Base-by-base conservation (phyloP, 164 flowering plant genomes). In the Vitis cinerea region DNA sequence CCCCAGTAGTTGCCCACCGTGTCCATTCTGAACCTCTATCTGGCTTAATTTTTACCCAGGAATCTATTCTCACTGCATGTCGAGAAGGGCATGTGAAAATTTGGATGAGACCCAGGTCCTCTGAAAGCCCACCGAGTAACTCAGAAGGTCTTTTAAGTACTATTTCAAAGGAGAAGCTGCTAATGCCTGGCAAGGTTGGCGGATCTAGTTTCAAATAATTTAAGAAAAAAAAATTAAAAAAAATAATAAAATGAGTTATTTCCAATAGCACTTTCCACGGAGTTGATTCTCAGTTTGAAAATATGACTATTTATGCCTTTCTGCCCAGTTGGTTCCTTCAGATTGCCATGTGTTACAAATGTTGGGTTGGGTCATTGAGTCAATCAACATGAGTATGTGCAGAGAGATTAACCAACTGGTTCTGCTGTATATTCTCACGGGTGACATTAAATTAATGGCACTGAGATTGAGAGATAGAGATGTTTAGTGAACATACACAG, bases 21-120 rank as follows among this genome's bases (percentile, higher is more conserved):
- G 97, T 92, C 15, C 95, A 93, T 75, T 79, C 88, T 0, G 98
- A 96, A 58, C 98, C 98, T 49, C 94, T 96, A 47, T 96, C 99
- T 14, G 97, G 97, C 64, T 67, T 96, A 79, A 66, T 83, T 59
- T 96, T 96, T 68, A 90, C 97, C 31, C 87, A 77, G 61, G 95
- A 96, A 68, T 96, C 98, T 9, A 81, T 92, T 56, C 85, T 96
- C 30, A 96, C 97, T 8, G 87, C 73, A 2, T 91, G 95, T 75
- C 87, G 98, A 47, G 99, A 96, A 60, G 99, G 99, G 15, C 95
- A 91, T 66, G 80, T 88, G 50, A 93, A 96, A 79, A 77, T 96
- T 50, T 96, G 99, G 99, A 82, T 78, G 80, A 88, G 98, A 76
- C 99, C 99, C 8, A 87, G 87, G 3, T 74, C 64, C 50, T 72